Evolutionary conservation across 2,329 filamentous ascomycete genomes (phyloP).

Genomic region (Calonectria crousiana): DNA sequence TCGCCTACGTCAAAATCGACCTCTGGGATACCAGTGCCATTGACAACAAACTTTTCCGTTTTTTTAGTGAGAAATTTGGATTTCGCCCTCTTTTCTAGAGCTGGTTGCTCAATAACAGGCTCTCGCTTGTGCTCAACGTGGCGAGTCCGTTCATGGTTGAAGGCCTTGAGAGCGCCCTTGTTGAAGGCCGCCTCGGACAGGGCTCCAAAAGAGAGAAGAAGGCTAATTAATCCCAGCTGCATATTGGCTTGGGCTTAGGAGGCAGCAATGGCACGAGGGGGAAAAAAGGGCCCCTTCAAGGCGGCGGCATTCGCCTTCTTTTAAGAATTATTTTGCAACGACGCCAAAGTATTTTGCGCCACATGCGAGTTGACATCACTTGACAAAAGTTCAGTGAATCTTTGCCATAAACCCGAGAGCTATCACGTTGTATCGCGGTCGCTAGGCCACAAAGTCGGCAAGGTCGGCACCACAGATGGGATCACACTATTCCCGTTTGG

Average conservation of each 20-base stretch:
- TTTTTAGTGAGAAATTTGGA: constrained; percentile 39
- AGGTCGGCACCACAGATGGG: constrained; percentile 13
- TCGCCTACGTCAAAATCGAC: constrained; percentile 77
- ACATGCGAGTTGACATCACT: constrained; percentile 20
- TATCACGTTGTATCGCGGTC: background rate
- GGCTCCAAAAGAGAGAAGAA: constrained; percentile 36
- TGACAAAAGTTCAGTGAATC: constrained; percentile 5
- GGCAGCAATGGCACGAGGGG: background rate
- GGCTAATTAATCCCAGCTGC: constrained; percentile 37
- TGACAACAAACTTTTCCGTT: constrained; percentile 65
- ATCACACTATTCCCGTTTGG: background rate
- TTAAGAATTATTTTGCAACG: background rate
- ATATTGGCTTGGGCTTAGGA: constrained; percentile 6
- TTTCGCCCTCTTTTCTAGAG: constrained; percentile 26
- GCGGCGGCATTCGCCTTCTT: background rate
- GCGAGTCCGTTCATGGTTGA: constrained; percentile 27
- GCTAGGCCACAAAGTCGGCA: constrained; percentile 6
- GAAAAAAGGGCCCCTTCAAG: no score
- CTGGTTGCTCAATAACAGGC: constrained; percentile 1
- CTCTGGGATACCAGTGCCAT: constrained; percentile 74
- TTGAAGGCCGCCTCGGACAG: constrained; percentile 41
- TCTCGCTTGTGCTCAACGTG: constrained; percentile 29
- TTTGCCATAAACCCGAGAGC: background rate
- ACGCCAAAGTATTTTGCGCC: background rate
- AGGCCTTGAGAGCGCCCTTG: constrained; percentile 36